A percentile compares a stretch with the other conserved stretches of the same genome.
phyloP scores from a whole-genome alignment of 1,139 yeast genomes.

The Ashbya aceris region DNA sequence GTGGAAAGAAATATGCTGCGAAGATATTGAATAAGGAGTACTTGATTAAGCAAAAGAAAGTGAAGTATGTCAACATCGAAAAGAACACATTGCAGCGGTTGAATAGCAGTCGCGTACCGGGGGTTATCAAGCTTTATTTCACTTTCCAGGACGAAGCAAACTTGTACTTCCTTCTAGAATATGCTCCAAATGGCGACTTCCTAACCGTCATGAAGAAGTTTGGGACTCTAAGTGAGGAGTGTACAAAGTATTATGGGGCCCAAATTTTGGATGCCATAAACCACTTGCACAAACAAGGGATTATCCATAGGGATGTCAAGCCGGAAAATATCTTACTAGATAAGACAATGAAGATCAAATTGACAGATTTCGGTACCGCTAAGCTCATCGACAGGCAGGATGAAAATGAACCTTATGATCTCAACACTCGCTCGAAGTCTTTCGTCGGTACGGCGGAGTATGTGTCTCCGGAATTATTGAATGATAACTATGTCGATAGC shows the following conservation, averaged over 20 bases:
- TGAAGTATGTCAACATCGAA: slow-evolving; percentile 71
- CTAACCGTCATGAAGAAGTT: slow-evolving; percentile 49
- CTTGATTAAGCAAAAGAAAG: slow-evolving; percentile 69
- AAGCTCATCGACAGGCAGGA: slow-evolving; percentile 49
- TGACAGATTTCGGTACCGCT: slow-evolving; percentile 99
- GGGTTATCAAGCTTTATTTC: slow-evolving; percentile 62
- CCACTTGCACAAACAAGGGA: slow-evolving; percentile 75
- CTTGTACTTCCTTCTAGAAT: slow-evolving; percentile 65
- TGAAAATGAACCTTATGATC: slow-evolving; percentile 41
- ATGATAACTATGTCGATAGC: slow-evolving; percentile 75
- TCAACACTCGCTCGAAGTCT: slow-evolving; percentile 65
- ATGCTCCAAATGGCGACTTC: slow-evolving; percentile 74
- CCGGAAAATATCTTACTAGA: slow-evolving; percentile 89
- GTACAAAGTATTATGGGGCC: slow-evolving; percentile 47
- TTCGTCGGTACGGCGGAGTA: slow-evolving; percentile 69
- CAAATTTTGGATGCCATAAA: slow-evolving; percentile 83
- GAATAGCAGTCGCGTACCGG: slow-evolving; percentile 45
- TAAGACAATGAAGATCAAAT: slow-evolving; percentile 66
- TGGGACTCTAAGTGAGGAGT: slow-evolving; percentile 48
- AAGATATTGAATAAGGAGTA: slow-evolving; percentile 67
- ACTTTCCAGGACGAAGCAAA: slow-evolving; percentile 72
- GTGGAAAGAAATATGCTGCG: slow-evolving; percentile 56
- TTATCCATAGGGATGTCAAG: slow-evolving; percentile 87
- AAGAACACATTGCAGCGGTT: slow-evolving; percentile 64
- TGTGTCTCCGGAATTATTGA: slow-evolving; percentile 88